Evolutionary conservation across 345 rosid species (phyloP), one percentile per base, ranked within the genome.

Genomic region (Raphanus sativus): DNA sequence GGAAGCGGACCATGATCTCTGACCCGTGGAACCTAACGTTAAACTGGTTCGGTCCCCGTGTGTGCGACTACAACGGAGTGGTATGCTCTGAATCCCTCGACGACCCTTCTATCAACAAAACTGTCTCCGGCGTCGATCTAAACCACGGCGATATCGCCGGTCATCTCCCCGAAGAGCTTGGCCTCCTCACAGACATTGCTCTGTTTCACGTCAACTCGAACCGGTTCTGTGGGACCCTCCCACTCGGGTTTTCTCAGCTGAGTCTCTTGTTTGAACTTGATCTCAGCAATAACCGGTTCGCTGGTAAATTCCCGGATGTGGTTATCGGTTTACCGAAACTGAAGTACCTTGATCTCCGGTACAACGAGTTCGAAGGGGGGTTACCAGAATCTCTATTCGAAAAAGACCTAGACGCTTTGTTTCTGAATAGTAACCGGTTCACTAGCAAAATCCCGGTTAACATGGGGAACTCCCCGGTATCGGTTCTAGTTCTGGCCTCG

Each of bases 71-170:
- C 85, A 84, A 84, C 7, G 97, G 97, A 33, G 82, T 91, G 16
- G 89, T 87, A 83, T 91, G 97, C 52, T 69, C 84, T 3, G 59
- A 79, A 0, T 86, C 88, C 29, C 88, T 83, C 3, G 90, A 87
- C 36, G 71, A 88, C 32, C 83, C 88, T 7, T 59, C 84, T 8
- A 45, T 90, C 56, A 76, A 78, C 55, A 76, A 78, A 62, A 91
- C 92, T 0, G 90, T 94, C 8, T 96, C 97, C 0, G 94, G 91
- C 17, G 74, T 94, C 12, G 96, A 94, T 81, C 82, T 94, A 11
- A 91, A 94, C 78, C 89, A 87, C 28, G 98, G 85, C 0, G 88
- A 91, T 80, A 84, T 94, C 12, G 92, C 98, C 1, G 93, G 98
- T 8, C 80, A 73, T 69, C 86, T 94, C 13, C 94, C 90, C 0